phyloP scores from a whole-genome alignment of 1,284 basidiomycete species.

The Marasmius tenuissimus region DNA sequence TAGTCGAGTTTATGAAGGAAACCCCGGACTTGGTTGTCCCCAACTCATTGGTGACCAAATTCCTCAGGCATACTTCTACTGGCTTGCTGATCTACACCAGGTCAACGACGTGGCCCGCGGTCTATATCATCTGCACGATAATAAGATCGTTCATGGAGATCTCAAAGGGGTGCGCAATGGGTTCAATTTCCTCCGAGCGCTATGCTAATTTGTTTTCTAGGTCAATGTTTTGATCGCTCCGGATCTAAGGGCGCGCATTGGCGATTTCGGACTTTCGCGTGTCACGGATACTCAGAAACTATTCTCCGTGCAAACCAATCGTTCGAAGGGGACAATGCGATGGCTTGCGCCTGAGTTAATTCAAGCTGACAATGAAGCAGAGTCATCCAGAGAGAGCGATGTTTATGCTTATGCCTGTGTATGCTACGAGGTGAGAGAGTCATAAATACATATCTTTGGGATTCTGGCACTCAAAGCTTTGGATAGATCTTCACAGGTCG shows the following conservation, averaged over 20 bases:
- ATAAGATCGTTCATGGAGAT: neutral
- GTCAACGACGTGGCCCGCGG: neutral
- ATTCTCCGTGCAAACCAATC: neutral
- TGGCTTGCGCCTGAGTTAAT: neutral
- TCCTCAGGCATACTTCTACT: too few relatives aligned
- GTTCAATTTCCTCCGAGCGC: neutral
- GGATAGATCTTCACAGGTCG: slow-evolving; percentile 1
- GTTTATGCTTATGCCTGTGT: neutral
- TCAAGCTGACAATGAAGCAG: too few relatives aligned
- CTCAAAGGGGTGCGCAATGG: neutral
- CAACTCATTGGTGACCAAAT: neutral
- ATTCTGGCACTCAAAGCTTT: neutral
- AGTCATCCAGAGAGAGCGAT: neutral
- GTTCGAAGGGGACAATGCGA: neutral
- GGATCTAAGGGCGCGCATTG: neutral
- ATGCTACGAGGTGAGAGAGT: neutral
- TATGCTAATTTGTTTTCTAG: neutral
- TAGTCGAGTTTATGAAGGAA: neutral
- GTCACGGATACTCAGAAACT: neutral
- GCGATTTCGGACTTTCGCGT: neutral
- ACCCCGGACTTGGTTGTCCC: neutral
- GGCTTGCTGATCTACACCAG: neutral
- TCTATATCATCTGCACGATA: neutral
- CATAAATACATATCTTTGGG: neutral
- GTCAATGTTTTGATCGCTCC: neutral